Evolutionary conservation across 257 asterid genomes (phyloP).

Genomic region (Solanum bulbocastanum): DNA sequence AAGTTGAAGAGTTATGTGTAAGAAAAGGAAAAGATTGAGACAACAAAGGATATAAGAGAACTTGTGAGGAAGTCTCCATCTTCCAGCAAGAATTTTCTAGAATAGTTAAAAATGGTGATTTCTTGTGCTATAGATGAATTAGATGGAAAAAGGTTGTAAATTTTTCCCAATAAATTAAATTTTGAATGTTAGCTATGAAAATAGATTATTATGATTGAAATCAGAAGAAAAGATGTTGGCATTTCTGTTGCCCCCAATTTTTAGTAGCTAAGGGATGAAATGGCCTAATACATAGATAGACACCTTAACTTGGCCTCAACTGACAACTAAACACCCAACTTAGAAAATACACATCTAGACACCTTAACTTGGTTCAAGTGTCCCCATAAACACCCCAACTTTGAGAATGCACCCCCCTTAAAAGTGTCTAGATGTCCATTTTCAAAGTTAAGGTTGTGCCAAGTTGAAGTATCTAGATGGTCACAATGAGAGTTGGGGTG

Average conservation of each 20-base stretch:
- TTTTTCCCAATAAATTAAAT: background rate
- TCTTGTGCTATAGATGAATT: background rate
- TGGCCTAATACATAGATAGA: background rate
- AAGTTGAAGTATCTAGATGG: background rate
- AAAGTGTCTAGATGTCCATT: background rate
- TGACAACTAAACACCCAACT: background rate
- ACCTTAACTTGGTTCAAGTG: background rate
- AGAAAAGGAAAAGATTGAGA: background rate
- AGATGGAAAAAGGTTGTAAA: background rate
- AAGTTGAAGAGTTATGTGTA: background rate
- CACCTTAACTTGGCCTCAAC: background rate
- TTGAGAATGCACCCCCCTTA: background rate
- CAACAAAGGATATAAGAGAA: background rate
- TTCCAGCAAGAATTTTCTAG: background rate
- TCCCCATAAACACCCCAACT: background rate
- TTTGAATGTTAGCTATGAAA: background rate
- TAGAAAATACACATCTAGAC: background rate
- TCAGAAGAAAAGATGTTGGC: background rate
- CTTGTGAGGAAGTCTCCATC: background rate
- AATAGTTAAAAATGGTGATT: background rate
- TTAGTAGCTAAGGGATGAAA: background rate
- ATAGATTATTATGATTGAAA: background rate
- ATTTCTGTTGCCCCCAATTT: background rate
- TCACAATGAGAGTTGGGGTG: background rate
- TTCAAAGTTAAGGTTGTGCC: background rate